A percentile compares a stretch with the other conserved stretches of the same genome.
phyloP scores from a whole-genome alignment of 768 basidiomycete genomes.

The Termitomyces sp. region DNA sequence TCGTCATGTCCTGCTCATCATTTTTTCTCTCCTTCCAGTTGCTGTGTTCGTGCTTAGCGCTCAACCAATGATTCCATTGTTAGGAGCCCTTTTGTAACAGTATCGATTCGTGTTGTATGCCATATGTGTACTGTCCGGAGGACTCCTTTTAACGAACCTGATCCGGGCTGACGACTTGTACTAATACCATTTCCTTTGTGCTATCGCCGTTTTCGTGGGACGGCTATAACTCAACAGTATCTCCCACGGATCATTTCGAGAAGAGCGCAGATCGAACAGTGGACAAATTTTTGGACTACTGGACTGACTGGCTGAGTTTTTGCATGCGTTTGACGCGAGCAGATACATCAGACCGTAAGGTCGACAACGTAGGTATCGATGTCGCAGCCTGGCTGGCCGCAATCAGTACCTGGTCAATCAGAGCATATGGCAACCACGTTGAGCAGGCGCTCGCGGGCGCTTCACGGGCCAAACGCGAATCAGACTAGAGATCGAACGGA shows the following conservation, averaged over 20 bases:
- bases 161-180: not conserved
- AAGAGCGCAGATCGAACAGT: not conserved
- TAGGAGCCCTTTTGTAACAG: slow-evolving; percentile 26
- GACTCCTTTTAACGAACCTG: slow-evolving; percentile 21
- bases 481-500: slow-evolving; percentile 34
- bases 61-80: slow-evolving; percentile 4
- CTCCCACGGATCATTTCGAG: not conserved
- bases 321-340: slow-evolving; percentile 66
- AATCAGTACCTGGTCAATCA: slow-evolving; percentile 77
- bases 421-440: slow-evolving; percentile 79
- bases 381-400: slow-evolving; percentile 49
- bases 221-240: not conserved
- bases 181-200: not conserved
- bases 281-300: slow-evolving; percentile 7
- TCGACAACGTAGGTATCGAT: slow-evolving; percentile 41
- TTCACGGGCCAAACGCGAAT: slow-evolving; percentile 45
- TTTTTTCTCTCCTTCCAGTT: slow-evolving; percentile 11
- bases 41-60: slow-evolving; percentile 8
- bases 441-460: slow-evolving; percentile 48
- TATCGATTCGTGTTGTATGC: slow-evolving; percentile 26
- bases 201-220: not conserved
- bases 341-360: slow-evolving; percentile 54
- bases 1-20: slow-evolving; percentile 3
- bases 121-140: slow-evolving; percentile 20
- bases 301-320: slow-evolving; percentile 38